Percentiles rank a stretch among this genome's conserved stretches.
These are phyloP conservation scores for Reutealis trisperma DNA, from an alignment of 345 rosid genomes.

Conservation along the genomic window DNA sequence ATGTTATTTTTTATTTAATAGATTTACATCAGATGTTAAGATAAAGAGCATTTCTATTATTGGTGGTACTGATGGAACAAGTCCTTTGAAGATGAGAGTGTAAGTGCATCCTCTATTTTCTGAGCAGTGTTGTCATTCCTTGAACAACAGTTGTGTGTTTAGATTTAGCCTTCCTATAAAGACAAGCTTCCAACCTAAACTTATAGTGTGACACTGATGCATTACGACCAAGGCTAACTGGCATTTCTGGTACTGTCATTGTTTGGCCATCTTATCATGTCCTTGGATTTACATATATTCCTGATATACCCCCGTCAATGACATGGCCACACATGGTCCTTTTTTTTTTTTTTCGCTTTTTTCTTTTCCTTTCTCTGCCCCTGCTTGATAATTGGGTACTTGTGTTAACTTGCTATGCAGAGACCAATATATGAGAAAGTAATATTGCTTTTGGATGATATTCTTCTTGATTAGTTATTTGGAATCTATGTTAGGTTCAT, in stretches of 20 bases:
- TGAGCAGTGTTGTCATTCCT: not conserved
- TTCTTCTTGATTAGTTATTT: not conserved
- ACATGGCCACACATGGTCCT: not conserved
- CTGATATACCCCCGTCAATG: not conserved
- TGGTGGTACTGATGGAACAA: slow-evolving; percentile 89
- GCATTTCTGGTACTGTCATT: not conserved
- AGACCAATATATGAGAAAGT: not conserved
- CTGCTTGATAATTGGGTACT: not conserved
- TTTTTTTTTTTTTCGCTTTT: not conserved
- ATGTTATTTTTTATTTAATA: slow-evolving; percentile 25
- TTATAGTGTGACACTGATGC: not conserved
- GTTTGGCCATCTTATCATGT: not conserved
- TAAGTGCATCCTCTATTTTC: slow-evolving; percentile 42
- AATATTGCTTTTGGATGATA: not conserved
- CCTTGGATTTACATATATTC: not conserved
- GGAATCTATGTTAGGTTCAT: slow-evolving; percentile 55
- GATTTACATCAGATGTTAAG: slow-evolving; percentile 96
- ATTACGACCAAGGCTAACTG: not conserved
- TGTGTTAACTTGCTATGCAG: not conserved
- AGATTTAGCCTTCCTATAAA: not conserved
- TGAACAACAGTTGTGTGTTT: not conserved
- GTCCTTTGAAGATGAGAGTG: slow-evolving; percentile 96
- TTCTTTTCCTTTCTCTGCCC: not conserved
- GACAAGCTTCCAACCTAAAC: not conserved
- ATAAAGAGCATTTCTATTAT: slow-evolving; percentile 88